A percentile compares a stretch with the other conserved stretches of the same genome.
Conservation (phyloP, 2,329 filamentous ascomycete genomes). For the Peltaster fructicola region DNA sequence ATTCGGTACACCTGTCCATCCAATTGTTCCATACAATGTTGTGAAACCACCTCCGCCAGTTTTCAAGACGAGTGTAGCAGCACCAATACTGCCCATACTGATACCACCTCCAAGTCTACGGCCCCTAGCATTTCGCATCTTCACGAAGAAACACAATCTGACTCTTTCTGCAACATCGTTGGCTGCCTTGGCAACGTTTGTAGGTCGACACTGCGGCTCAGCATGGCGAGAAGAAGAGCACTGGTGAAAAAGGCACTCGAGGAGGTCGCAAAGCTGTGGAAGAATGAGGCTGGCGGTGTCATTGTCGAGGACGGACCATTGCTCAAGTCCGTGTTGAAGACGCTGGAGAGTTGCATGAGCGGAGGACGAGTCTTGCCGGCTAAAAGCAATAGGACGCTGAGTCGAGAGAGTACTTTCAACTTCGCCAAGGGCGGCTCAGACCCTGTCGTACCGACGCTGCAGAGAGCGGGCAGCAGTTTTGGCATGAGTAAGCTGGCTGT, state of each 20-base stretch:
- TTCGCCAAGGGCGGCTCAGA: conserved; percentile 31
- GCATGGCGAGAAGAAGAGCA: conserved; percentile 90
- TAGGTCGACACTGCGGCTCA: conserved; percentile 84
- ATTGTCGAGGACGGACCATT: conserved; percentile 66
- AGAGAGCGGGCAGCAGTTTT: conserved; percentile 47
- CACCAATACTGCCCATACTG: conserved; percentile 67
- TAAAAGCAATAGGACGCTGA: conserved; percentile 25
- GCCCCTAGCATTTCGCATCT: conserved; percentile 82
- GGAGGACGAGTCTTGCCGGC: conserved; percentile 52
- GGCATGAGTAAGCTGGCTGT: conserved; percentile 32
- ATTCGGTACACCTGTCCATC: conserved; percentile 73
- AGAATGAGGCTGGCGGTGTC: conserved; percentile 69
- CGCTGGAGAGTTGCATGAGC: conserved; percentile 71
- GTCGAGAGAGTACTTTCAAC: conserved; percentile 46
- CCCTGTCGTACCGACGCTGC: conserved; percentile 21
- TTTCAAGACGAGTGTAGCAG: conserved; percentile 24
- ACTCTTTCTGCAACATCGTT: conserved; percentile 79
- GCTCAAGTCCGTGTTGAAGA: conserved; percentile 67
- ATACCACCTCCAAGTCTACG: conserved; percentile 74
- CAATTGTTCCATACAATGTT: conserved; percentile 30
- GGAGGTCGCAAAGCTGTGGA: conserved; percentile 82
- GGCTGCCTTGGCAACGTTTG: conserved; percentile 68
- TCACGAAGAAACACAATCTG: conserved; percentile 93
- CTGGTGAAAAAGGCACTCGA: conserved; percentile 86
- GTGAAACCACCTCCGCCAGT: conserved; percentile 29